These are phyloP conservation scores for Mortierella sp. DNA, from an alignment of 371 early-diverging fungal species.

Conservation along the genomic window DNA sequence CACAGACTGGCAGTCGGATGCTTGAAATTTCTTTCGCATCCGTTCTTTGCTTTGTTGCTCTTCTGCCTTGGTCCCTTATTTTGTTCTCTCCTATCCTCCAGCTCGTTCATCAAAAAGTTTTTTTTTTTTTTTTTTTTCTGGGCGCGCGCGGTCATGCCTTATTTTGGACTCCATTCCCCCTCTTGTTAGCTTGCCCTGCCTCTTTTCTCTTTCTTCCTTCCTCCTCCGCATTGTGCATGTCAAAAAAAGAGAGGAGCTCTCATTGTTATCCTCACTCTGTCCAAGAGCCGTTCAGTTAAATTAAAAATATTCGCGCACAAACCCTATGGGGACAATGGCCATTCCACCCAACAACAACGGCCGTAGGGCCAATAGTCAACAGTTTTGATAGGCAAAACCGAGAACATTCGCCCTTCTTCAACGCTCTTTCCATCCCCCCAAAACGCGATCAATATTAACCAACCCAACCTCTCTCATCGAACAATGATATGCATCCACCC, in stretches of 20 bases:
- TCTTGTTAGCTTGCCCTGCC: not conserved
- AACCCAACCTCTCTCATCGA: constrained; percentile 6
- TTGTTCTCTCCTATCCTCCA: too few species aligned
- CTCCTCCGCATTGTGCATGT: not conserved
- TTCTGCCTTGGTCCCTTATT: not conserved
- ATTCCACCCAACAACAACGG: constrained; percentile 9
- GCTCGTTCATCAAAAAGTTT: not conserved
- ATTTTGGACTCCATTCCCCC: constrained; percentile 36
- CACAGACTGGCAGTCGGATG: not conserved
- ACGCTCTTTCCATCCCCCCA: not conserved
- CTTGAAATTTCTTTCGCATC: not conserved
- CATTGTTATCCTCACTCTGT: not conserved
- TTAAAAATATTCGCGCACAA: constrained; percentile 22
- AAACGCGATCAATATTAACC: not conserved
- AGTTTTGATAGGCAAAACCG: not conserved
- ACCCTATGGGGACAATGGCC: not conserved
- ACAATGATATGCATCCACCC: not conserved
- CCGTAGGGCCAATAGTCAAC: not conserved
- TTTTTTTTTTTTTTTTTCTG: not conserved
- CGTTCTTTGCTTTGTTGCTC: not conserved
- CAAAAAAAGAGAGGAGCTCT: constrained; percentile 11
- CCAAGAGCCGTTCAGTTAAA: not conserved
- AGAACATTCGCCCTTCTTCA: not conserved
- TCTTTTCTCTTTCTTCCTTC: not conserved
- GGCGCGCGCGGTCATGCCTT: constrained; percentile 27